A percentile compares a stretch with the other conserved stretches of the same genome.
Conservation (phyloP, 176 grass and related monocot genomes). For the Zea luxurians region DNA sequence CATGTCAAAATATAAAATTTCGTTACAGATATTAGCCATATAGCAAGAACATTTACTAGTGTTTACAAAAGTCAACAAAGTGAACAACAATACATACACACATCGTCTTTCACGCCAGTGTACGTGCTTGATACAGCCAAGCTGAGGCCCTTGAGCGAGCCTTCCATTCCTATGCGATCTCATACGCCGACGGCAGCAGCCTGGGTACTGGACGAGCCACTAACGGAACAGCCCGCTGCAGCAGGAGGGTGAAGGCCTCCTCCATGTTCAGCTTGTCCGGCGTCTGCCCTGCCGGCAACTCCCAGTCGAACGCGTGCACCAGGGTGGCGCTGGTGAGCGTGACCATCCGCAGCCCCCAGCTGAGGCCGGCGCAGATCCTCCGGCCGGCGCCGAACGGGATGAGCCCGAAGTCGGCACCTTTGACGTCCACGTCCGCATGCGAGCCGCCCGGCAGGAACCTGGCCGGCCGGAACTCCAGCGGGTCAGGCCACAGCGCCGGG, state of each 20-base stretch:
- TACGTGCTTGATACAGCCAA: no score
- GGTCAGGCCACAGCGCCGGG: not conserved
- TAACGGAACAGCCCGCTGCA: slow-evolving; percentile 14
- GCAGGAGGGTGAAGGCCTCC: not conserved
- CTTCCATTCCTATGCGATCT: no score
- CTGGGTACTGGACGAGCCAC: not conserved
- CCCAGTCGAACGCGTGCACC: slow-evolving; percentile 1
- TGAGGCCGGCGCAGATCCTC: slow-evolving; percentile 58
- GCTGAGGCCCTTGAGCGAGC: no score
- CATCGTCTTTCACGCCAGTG: no score
- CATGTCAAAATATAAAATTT: no score
- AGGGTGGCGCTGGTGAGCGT: slow-evolving; percentile 7
- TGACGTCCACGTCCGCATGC: slow-evolving; percentile 3
- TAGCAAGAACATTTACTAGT: no score
- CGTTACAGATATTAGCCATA: no score
- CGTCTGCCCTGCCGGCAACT: not conserved
- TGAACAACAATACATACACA: no score
- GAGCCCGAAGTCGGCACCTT: slow-evolving; percentile 54
- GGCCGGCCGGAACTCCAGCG: not conserved
- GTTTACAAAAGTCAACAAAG: no score
- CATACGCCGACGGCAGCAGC: slow-evolving; percentile 6
- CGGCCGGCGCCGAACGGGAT: slow-evolving; percentile 84
- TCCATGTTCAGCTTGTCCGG: slow-evolving; percentile 18
- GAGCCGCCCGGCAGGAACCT: not conserved
- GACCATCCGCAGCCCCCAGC: slow-evolving; percentile 16